Evolutionary conservation across 768 basidiomycete genomes (phyloP).

Genomic region (Mycena polygramma): DNA sequence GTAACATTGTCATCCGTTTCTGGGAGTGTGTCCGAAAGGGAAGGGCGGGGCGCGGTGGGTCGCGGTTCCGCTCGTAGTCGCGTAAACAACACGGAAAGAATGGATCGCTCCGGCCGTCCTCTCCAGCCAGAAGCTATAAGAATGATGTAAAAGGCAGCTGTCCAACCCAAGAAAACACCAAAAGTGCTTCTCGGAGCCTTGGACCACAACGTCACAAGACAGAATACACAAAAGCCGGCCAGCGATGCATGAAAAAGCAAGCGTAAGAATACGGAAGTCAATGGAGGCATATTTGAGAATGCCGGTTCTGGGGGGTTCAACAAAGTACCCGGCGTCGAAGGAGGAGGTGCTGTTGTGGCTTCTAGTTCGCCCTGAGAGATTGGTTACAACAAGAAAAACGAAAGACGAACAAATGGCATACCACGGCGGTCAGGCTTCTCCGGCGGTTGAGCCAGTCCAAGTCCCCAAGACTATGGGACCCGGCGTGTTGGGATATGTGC

Average conservation of each 20-base stretch:
- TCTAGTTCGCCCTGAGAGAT: slow-evolving; percentile 76
- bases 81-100: slow-evolving; percentile 63
- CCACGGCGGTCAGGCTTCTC: slow-evolving; percentile 78
- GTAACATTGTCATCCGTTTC: slow-evolving; percentile 47
- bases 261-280: slow-evolving; percentile 57
- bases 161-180: slow-evolving; percentile 75
- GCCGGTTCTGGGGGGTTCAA: slow-evolving; percentile 25
- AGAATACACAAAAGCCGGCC: slow-evolving; percentile 69
- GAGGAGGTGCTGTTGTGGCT: slow-evolving; percentile 59
- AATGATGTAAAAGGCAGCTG: slow-evolving; percentile 65
- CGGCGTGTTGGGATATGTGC: slow-evolving; percentile 35
- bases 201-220: slow-evolving; percentile 71
- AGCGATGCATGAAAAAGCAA: slow-evolving; percentile 69
- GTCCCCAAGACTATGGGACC: slow-evolving; percentile 69
- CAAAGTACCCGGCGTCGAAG: slow-evolving; percentile 64
- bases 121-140: slow-evolving; percentile 70
- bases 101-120: slow-evolving; percentile 68
- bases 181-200: slow-evolving; percentile 69
- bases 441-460: slow-evolving; percentile 85
- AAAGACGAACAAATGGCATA: slow-evolving; percentile 51
- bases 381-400: slow-evolving; percentile 32
- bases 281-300: slow-evolving; percentile 40
- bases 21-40: slow-evolving; percentile 58
- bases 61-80: slow-evolving; percentile 55
- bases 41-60: slow-evolving; percentile 42